A percentile compares a stretch with the other conserved stretches of the same genome.
Conservation (phyloP, 2,329 filamentous ascomycete species). For the Cladosporium austrohemisphaericum region DNA sequence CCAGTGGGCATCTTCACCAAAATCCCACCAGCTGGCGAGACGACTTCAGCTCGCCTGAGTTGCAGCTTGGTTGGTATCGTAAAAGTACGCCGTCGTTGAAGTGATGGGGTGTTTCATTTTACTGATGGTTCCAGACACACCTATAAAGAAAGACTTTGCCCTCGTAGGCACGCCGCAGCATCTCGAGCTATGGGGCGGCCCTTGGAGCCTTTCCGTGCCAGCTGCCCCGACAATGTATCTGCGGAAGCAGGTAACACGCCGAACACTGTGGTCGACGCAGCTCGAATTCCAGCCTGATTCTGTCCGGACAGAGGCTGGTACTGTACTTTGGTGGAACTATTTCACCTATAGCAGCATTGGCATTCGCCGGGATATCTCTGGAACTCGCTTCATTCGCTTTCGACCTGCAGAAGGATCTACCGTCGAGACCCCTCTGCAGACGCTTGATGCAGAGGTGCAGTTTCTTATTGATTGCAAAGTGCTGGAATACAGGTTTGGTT, state of each 20-base stretch:
- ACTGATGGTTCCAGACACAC: conserved; percentile 42
- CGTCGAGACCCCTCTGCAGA: conserved; percentile 18
- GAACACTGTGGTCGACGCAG: conserved; percentile 41
- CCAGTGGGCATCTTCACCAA: conserved; percentile 25
- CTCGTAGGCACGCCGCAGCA: conserved; percentile 43
- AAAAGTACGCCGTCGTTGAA: conserved; percentile 30
- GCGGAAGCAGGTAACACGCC: conserved; percentile 50
- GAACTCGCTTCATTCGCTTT: conserved; percentile 28
- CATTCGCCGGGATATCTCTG: conserved; percentile 27
- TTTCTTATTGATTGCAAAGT: conserved; percentile 33
- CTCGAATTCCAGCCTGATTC: conserved; percentile 47
- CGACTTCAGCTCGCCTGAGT: conserved; percentile 32
- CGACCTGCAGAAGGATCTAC: conserved; percentile 22
- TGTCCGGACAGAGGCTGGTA: conserved; percentile 49
- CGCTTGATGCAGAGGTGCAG: conserved; percentile 21
- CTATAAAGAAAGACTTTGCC: conserved; percentile 45
- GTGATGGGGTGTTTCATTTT: too few species aligned
- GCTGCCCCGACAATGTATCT: conserved; percentile 52
- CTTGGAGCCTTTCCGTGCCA: conserved; percentile 50
- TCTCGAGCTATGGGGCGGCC: conserved; percentile 50
- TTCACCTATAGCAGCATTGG: conserved; percentile 45
- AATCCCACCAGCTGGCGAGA: conserved; percentile 33
- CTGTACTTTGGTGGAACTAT: conserved; percentile 54
- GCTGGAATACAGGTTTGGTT: conserved; percentile 30
- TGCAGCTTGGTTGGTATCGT: conserved; percentile 40